Evolutionary conservation across 768 basidiomycete species (phyloP).

Genomic region (Lentinus brumalis): DNA sequence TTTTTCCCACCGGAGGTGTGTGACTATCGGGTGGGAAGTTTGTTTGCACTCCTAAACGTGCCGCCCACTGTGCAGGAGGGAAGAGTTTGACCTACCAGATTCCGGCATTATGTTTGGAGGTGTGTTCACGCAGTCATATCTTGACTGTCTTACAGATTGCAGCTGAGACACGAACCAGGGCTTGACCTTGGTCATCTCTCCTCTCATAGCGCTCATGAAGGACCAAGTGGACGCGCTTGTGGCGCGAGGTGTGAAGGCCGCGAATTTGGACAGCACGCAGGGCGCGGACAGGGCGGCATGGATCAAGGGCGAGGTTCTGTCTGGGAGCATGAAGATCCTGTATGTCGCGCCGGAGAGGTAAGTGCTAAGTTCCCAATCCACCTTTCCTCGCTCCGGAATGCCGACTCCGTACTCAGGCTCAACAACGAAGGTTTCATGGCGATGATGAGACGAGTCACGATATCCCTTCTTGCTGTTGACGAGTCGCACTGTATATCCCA

Average conservation of each 20-base stretch:
- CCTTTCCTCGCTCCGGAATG: too few species aligned
- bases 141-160: not conserved
- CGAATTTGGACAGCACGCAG: slow-evolving; percentile 46
- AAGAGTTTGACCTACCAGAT: slow-evolving; percentile 44
- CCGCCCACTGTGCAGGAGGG: slow-evolving; percentile 28
- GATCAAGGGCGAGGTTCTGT: slow-evolving; percentile 40
- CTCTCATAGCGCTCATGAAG: slow-evolving; percentile 84
- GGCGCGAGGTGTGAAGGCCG: slow-evolving; percentile 67
- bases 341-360: slow-evolving; percentile 51
- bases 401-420: slow-evolving; percentile 29
- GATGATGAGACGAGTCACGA: slow-evolving; percentile 45
- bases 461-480: slow-evolving; percentile 51
- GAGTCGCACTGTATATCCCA: slow-evolving; percentile 52
- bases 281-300: slow-evolving; percentile 31
- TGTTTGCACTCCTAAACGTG: not conserved
- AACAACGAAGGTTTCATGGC: slow-evolving; percentile 47
- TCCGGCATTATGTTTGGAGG: slow-evolving; percentile 41
- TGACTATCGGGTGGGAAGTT: not conserved
- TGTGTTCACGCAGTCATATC: slow-evolving; percentile 9
- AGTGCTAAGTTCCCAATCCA: not conserved
- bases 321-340: slow-evolving; percentile 46
- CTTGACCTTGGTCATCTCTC: slow-evolving; percentile 89
- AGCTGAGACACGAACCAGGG: slow-evolving; percentile 43
- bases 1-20: slow-evolving; percentile 43
- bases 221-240: slow-evolving; percentile 82